Conservation (phyloP, 371 early-diverging fungal species). For the Lichtheimia corymbifera region DNA sequence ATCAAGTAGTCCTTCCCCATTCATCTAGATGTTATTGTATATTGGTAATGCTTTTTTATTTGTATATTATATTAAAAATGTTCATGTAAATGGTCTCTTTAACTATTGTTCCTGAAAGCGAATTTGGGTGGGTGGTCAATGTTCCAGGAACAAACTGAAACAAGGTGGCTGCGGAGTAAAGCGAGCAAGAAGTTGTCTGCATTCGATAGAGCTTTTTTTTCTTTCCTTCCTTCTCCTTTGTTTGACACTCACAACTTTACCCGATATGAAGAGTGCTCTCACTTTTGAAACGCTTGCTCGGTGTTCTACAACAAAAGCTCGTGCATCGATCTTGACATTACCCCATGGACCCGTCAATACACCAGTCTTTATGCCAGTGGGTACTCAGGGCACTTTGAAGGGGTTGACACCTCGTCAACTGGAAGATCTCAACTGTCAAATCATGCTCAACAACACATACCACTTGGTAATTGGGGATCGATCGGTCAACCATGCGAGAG, state of each 20-base stretch:
- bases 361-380: conserved; percentile 98
- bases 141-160: too few relatives aligned
- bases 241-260: background rate
- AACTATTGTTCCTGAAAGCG: too few relatives aligned
- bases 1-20: too few relatives aligned
- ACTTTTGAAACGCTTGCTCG: conserved; percentile 69
- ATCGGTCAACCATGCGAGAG: background rate
- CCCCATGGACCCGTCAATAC: conserved; percentile 86
- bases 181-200: too few relatives aligned
- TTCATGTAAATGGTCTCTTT: too few relatives aligned
- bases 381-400: conserved; percentile 96
- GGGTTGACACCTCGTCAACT: conserved; percentile 82
- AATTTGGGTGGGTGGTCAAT: too few relatives aligned
- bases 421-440: conserved; percentile 83
- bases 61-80: too few relatives aligned
- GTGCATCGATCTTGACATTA: conserved; percentile 78
- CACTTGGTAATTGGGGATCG: conserved; percentile 65
- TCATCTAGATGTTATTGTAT: too few relatives aligned
- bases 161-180: too few relatives aligned
- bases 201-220: background rate
- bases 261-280: conserved; percentile 59
- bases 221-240: background rate
- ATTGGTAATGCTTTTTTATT: too few relatives aligned
- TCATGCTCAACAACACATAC: conserved; percentile 94
- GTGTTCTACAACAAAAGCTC: conserved; percentile 92